phyloP scores from a whole-genome alignment of 306 rosid genomes.

The Canavalia gladiata region DNA sequence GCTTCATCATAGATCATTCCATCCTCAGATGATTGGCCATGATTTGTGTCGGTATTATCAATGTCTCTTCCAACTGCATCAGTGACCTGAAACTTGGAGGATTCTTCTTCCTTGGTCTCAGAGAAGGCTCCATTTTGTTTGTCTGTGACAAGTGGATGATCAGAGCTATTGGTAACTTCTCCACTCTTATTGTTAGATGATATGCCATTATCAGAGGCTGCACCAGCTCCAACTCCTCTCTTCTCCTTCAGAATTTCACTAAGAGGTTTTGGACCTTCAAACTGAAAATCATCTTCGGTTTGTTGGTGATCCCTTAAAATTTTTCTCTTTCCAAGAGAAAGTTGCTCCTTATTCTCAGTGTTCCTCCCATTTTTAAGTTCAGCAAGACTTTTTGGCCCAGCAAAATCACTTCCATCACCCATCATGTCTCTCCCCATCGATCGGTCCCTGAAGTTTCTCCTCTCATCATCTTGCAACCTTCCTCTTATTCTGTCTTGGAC shows the following conservation, averaged over 20 bases:
- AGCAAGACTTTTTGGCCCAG: conserved; percentile 74
- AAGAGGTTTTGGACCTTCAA: conserved; percentile 94
- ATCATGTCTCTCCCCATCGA: conserved; percentile 58
- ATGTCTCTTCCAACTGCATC: conserved; percentile 53
- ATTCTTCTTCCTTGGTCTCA: conserved; percentile 54
- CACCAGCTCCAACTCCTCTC: conserved; percentile 63
- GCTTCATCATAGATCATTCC: conserved; percentile 67
- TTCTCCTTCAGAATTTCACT: conserved; percentile 92
- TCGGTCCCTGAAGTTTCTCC: conserved; percentile 59
- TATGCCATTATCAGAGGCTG: conserved; percentile 55
- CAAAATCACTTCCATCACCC: conserved; percentile 61
- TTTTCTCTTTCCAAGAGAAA: conserved; percentile 67
- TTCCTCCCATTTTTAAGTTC: conserved; percentile 69
- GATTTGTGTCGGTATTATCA: conserved; percentile 49
- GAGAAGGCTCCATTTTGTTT: conserved; percentile 43
- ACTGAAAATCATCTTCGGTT: conserved; percentile 64
- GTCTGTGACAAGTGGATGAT: conserved; percentile 9
- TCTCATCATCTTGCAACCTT: conserved; percentile 69
- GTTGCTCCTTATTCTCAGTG: conserved; percentile 63
- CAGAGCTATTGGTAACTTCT: conserved; percentile 49
- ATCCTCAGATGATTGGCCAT: conserved; percentile 64
- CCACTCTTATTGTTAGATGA: conserved; percentile 49
- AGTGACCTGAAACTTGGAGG: conserved; percentile 53
- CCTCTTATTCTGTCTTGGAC: conserved; percentile 79
- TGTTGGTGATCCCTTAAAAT: conserved; percentile 56